phyloP scores from a whole-genome alignment of 192 early-diverging fungal species.

The Mortierella hygrophila region DNA sequence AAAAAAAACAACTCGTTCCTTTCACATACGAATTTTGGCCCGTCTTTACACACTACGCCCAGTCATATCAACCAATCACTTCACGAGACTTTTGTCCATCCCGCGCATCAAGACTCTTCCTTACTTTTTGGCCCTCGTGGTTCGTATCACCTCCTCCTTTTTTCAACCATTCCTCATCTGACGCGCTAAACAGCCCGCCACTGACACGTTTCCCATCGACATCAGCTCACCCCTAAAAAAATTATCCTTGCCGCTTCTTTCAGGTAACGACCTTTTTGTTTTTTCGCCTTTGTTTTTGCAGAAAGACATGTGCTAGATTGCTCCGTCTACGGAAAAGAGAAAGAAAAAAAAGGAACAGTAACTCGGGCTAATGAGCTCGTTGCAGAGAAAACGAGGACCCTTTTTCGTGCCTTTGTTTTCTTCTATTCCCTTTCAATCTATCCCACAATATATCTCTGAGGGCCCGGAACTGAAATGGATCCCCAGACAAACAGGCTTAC shows the following conservation, averaged over 20 bases:
- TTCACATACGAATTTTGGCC: background rate
- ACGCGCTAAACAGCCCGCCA: background rate
- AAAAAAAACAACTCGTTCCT: background rate
- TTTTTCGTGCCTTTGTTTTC: background rate
- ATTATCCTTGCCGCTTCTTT: background rate
- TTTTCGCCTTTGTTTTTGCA: background rate
- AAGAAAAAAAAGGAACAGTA: background rate
- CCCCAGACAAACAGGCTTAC: background rate
- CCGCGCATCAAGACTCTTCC: background rate
- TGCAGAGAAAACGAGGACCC: background rate
- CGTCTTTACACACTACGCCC: no score
- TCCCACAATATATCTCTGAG: background rate
- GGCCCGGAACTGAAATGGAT: background rate
- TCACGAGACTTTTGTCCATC: background rate
- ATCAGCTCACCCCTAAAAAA: background rate
- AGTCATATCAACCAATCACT: no score
- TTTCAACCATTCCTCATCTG: background rate
- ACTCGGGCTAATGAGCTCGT: background rate
- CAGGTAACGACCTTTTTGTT: background rate
- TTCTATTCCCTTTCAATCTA: background rate
- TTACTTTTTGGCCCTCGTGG: background rate
- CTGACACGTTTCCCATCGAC: background rate
- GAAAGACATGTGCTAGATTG: background rate
- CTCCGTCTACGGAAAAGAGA: background rate
- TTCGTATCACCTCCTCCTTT: background rate